A percentile compares a stretch with the other conserved stretches of the same genome.
These are phyloP conservation scores for Protomyces pachydermus DNA, from an alignment of 1,139 yeast species.

Conservation along the genomic window DNA sequence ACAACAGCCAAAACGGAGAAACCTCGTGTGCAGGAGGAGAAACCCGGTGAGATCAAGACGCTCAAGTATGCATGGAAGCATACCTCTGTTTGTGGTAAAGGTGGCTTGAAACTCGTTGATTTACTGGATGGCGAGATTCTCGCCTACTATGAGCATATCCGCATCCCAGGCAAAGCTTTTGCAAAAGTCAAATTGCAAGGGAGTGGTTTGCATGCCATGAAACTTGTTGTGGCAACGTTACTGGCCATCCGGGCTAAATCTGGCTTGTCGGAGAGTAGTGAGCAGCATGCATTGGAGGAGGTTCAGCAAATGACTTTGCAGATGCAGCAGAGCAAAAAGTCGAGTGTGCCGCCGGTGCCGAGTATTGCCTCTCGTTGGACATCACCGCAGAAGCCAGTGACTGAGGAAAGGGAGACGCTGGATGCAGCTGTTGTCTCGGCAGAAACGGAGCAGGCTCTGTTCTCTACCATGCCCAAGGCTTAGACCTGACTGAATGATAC, in stretches of 20 bases:
- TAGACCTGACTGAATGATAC: not conserved
- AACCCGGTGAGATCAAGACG: not conserved
- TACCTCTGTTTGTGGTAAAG: conserved; percentile 18
- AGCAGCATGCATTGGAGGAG: not conserved
- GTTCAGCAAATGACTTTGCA: not conserved
- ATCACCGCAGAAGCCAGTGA: not conserved
- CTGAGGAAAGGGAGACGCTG: not conserved
- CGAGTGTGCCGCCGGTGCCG: not conserved
- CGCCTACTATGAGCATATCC: conserved; percentile 11
- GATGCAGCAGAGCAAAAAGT: not conserved
- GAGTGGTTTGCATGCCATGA: conserved; percentile 2
- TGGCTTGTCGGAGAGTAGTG: not conserved
- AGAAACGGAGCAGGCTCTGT: not conserved
- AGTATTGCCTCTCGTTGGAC: not conserved
- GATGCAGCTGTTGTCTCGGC: not conserved
- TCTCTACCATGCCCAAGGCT: not conserved
- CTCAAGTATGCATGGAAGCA: conserved; percentile 21
- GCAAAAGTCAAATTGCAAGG: conserved; percentile 18
- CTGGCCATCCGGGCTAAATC: not conserved
- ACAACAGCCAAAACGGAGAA: not conserved
- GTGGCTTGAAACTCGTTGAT: conserved; percentile 22
- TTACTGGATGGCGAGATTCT: conserved; percentile 16
- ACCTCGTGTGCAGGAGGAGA: not conserved
- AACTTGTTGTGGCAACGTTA: conserved; percentile 13
- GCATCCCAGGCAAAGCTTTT: conserved; percentile 1